Conservation (phyloP, 2,329 filamentous ascomycete genomes). For the Nannizziopsis arthrosporioides region DNA sequence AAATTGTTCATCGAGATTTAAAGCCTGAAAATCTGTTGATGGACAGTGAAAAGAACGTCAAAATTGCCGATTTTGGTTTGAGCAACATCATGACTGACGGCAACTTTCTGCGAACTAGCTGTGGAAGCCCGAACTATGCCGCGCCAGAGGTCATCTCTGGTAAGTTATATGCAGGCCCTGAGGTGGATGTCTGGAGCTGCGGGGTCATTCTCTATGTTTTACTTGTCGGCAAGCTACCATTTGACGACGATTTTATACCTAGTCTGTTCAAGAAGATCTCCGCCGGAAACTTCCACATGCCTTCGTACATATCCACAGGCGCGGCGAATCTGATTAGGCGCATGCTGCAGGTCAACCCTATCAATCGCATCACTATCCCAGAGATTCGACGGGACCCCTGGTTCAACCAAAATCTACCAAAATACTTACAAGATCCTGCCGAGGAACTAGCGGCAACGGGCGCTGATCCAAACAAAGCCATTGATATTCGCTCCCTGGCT, state of each 20-base stretch:
- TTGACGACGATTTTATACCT: conserved; percentile 97
- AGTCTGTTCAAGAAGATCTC: conserved; percentile 97
- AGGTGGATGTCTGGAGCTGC: conserved; percentile 79
- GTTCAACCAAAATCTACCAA: conserved; percentile 78
- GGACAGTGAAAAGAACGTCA: conserved; percentile 92
- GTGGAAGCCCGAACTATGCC: conserved; percentile 95
- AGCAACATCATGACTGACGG: conserved; percentile 99
- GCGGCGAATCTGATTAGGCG: conserved; percentile 65
- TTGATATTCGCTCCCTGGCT: conserved; percentile 69
- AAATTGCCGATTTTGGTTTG: conserved; percentile 96
- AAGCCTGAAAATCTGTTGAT: conserved; percentile 95
- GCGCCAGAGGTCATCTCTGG: conserved; percentile 96
- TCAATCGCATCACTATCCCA: conserved; percentile 84
- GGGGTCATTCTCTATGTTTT: conserved; percentile 56
- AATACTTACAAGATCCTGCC: conserved; percentile 74
- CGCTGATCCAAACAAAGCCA: conserved; percentile 85
- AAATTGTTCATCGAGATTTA: conserved; percentile 93
- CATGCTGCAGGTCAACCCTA: conserved; percentile 91
- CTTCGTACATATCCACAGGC: conserved; percentile 77
- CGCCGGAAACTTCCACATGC: conserved; percentile 83
- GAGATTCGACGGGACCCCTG: conserved; percentile 89
- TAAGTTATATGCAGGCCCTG: conserved; percentile 91
- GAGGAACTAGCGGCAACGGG: conserved; percentile 91
- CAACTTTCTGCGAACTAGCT: conserved; percentile 97
- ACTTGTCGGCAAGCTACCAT: conserved; percentile 62